These are phyloP conservation scores for Ophiostoma himal-ulmi DNA, from an alignment of 2,329 filamentous ascomycete genomes.

Conservation along the genomic window DNA sequence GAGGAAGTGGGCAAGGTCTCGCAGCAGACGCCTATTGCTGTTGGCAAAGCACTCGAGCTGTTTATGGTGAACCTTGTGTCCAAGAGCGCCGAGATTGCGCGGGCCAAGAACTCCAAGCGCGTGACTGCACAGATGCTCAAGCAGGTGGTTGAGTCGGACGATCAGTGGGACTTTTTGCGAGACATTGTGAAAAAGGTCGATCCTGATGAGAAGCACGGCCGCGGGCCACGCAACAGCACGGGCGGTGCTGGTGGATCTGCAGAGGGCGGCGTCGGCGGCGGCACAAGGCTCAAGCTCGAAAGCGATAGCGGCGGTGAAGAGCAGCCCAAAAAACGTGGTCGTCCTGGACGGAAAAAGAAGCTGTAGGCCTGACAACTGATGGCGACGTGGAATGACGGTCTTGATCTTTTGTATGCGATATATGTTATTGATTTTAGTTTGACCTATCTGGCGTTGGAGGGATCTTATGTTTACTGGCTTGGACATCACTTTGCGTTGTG, in stretches of 20 bases:
- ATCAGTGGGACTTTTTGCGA: slow-evolving; percentile 87
- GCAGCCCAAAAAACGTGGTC: slow-evolving; percentile 27
- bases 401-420: background rate
- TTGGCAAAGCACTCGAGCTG: slow-evolving; percentile 90
- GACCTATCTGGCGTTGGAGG: background rate
- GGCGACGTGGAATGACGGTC: background rate
- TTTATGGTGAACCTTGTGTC: slow-evolving; percentile 96
- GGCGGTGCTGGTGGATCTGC: slow-evolving; percentile 40
- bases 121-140: slow-evolving; percentile 90
- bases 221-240: slow-evolving; percentile 45
- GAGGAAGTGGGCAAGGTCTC: slow-evolving; percentile 98
- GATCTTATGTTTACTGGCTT: background rate
- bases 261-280: slow-evolving; percentile 14
- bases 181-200: slow-evolving; percentile 86
- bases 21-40: slow-evolving; percentile 92
- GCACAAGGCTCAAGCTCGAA: slow-evolving; percentile 24
- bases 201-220: slow-evolving; percentile 44
- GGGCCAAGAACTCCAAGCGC: slow-evolving; percentile 76
- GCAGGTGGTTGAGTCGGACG: slow-evolving; percentile 77
- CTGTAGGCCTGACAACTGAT: slow-evolving; percentile 27
- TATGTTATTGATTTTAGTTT: background rate
- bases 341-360: slow-evolving; percentile 47
- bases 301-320: slow-evolving; percentile 39
- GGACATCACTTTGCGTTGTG: background rate
- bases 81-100: slow-evolving; percentile 79